Percentiles rank a stretch among this genome's conserved stretches.
Evolutionary conservation across 2,329 filamentous ascomycete species (phyloP).

Genomic region (Lachnellula hyalina): DNA sequence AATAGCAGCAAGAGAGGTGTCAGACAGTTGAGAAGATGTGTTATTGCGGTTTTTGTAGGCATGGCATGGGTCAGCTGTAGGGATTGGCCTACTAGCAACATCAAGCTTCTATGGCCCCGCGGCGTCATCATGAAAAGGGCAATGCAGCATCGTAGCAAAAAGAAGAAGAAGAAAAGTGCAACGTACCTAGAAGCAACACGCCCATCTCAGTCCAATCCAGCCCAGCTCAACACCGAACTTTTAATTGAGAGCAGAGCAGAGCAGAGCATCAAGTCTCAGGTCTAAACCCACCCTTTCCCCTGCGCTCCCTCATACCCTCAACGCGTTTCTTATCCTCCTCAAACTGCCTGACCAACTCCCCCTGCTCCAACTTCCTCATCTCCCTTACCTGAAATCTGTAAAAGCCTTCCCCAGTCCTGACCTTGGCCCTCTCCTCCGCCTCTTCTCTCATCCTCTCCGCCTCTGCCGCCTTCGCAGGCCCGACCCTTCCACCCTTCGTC

Average conservation of each 20-base stretch:
- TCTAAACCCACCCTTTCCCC: slow-evolving; percentile 49
- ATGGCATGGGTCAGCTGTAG: slow-evolving; percentile 33
- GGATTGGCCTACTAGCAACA: slow-evolving; percentile 29
- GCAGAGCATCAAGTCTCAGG: slow-evolving; percentile 37
- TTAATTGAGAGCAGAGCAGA: too few relatives aligned
- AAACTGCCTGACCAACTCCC: slow-evolving; percentile 64
- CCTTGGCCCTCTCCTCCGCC: slow-evolving; percentile 59
- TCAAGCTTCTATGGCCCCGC: slow-evolving; percentile 49
- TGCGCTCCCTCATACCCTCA: slow-evolving; percentile 62
- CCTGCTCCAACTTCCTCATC: slow-evolving; percentile 69
- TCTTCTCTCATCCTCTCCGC: slow-evolving; percentile 54
- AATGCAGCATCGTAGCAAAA: not conserved
- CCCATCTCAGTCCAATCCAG: too few relatives aligned
- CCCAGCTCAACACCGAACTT: not conserved
- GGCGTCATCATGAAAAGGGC: slow-evolving; percentile 39
- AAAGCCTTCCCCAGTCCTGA: slow-evolving; percentile 66
- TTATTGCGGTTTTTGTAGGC: slow-evolving; percentile 59
- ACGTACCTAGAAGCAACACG: not conserved
- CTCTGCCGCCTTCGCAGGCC: slow-evolving; percentile 70
- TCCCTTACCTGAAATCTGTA: slow-evolving; percentile 81
- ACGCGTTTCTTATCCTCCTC: slow-evolving; percentile 72
- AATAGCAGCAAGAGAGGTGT: slow-evolving; percentile 25
- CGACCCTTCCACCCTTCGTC: slow-evolving; percentile 66
- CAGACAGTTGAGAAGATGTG: slow-evolving; percentile 64
- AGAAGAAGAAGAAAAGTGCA: not conserved